Evolutionary conservation across 225 moss, liverwort and hornwort genomes (phyloP).

Genomic region (Sphagnum contortum): DNA sequence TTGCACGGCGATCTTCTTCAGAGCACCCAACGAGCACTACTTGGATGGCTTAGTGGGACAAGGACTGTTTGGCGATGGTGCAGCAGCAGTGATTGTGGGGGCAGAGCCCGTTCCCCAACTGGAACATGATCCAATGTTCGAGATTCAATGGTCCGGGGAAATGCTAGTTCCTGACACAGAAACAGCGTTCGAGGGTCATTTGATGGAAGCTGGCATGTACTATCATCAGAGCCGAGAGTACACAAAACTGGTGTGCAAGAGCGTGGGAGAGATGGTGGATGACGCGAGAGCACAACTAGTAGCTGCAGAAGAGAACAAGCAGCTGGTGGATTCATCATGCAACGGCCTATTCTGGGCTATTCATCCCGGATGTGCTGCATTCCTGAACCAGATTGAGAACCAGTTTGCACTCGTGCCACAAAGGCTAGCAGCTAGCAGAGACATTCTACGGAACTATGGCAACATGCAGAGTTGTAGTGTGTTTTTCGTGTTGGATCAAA

Average conservation of each 20-base stretch:
- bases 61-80: conserved; percentile 19
- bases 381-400: conserved; percentile 21
- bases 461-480: conserved; percentile 22
- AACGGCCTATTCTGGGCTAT: conserved; percentile 34
- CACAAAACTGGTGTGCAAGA: conserved; percentile 28
- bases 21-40: conserved; percentile 35
- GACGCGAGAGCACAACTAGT: conserved; percentile 7
- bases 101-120: conserved; percentile 18
- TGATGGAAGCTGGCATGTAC: conserved; percentile 39
- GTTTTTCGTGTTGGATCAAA: conserved; percentile 25
- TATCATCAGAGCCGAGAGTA: conserved; percentile 40
- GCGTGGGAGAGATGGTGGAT: conserved; percentile 18
- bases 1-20: conserved; percentile 32
- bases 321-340: conserved; percentile 21
- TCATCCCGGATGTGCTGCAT: conserved; percentile 27
- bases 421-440: conserved; percentile 21
- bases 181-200: conserved; percentile 35
- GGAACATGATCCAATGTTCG: conserved; percentile 29
- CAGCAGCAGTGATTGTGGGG: conserved; percentile 29
- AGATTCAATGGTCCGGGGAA: conserved; percentile 38
- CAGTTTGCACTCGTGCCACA: conserved; percentile 12
- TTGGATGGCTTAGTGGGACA: conserved; percentile 30
- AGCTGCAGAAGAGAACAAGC: background rate
- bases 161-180: conserved; percentile 32
- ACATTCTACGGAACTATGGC: conserved; percentile 14